A percentile compares a stretch with the other conserved stretches of the same genome.
Evolutionary conservation across 108 stramenopile genomes (phyloP).

Genomic region (Licmophora abbreviata): DNA sequence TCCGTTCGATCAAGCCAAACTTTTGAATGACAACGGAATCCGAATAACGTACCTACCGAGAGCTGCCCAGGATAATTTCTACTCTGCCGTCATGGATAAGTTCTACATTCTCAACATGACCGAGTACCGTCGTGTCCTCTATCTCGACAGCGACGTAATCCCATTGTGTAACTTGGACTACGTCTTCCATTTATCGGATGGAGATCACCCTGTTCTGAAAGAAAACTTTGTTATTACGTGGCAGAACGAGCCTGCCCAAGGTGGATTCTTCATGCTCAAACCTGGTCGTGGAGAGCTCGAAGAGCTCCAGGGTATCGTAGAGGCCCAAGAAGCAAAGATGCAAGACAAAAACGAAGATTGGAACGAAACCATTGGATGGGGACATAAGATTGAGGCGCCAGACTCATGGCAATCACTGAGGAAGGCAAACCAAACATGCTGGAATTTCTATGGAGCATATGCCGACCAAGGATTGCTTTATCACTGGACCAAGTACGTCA

Average conservation of each 20-base stretch:
- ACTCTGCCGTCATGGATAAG: slow-evolving; percentile 35
- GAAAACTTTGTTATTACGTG: slow-evolving; percentile 33
- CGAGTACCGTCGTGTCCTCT: slow-evolving; percentile 55
- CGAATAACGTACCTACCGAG: slow-evolving; percentile 24
- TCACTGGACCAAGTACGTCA: slow-evolving; percentile 20
- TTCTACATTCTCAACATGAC: slow-evolving; percentile 44
- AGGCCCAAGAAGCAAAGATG: slow-evolving; percentile 12
- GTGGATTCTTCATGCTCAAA: slow-evolving; percentile 44
- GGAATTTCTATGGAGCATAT: slow-evolving; percentile 33
- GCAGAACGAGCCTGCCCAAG: slow-evolving; percentile 26
- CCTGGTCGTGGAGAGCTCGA: slow-evolving; percentile 28
- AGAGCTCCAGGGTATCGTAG: slow-evolving; percentile 13
- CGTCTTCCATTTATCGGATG: slow-evolving; percentile 34
- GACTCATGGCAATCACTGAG: slow-evolving; percentile 13
- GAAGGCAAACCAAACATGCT: slow-evolving; percentile 7
- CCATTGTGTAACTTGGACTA: slow-evolving; percentile 55
- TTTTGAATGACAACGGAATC: slow-evolving; percentile 18
- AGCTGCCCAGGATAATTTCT: slow-evolving; percentile 20
- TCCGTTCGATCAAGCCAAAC: slow-evolving; percentile 16
- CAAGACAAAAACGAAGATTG: slow-evolving; percentile 15
- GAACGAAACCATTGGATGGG: slow-evolving; percentile 23
- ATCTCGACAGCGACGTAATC: slow-evolving; percentile 64
- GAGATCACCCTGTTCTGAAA: slow-evolving; percentile 7
- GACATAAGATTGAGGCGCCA: slow-evolving; percentile 6
- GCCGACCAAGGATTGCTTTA: slow-evolving; percentile 52